Conservation (phyloP, 768 basidiomycete species). For the Hydnomerulius pinastri region DNA sequence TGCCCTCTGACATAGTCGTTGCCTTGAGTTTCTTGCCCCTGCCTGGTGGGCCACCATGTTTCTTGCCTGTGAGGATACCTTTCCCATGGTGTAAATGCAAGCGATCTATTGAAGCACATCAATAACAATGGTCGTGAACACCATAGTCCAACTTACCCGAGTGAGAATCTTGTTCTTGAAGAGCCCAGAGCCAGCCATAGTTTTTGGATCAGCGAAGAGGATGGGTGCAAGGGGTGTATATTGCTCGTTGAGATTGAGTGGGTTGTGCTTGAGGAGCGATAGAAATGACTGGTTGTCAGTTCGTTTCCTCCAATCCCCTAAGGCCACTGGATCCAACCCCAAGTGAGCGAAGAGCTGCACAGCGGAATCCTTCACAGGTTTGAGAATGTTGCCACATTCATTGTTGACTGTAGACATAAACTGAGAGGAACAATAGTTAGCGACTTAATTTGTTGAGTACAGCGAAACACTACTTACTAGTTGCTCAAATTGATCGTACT, state of each 20-base stretch:
- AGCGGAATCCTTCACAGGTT: background rate
- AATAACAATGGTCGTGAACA: background rate
- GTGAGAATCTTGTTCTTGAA: background rate
- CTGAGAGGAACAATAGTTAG: background rate
- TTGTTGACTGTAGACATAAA: background rate
- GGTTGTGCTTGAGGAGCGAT: background rate
- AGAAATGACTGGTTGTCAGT: background rate
- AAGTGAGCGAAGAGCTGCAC: background rate
- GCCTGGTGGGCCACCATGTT: background rate
- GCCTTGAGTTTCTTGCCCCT: background rate
- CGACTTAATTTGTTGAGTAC: background rate
- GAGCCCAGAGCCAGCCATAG: background rate
- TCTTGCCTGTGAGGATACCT: slow-evolving; percentile 3
- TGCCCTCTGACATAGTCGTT: background rate
- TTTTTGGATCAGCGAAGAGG: background rate
- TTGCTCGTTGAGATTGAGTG: background rate
- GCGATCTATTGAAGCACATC: background rate
- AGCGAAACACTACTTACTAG: background rate
- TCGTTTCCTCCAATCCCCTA: background rate
- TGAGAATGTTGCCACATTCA: background rate
- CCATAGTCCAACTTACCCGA: background rate
- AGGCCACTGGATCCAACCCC: background rate
- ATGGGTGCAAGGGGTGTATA: background rate
- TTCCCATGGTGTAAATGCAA: background rate
- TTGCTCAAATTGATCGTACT: background rate